Conservation (phyloP, 148 eudicot genomes). For the Camellia lanceoleosa region DNA sequence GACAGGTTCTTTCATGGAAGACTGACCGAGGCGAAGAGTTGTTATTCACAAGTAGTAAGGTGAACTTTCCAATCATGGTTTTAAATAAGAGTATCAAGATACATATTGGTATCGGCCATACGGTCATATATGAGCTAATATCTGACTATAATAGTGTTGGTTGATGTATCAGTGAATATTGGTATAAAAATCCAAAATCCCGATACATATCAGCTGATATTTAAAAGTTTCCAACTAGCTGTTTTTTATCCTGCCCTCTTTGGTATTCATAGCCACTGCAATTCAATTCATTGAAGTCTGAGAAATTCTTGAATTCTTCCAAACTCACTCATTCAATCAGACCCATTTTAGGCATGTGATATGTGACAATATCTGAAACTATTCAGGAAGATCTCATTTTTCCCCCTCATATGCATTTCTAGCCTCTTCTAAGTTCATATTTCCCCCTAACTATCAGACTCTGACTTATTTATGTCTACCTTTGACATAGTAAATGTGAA, state of each 20-base stretch:
- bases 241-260: background rate
- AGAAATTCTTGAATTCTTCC: background rate
- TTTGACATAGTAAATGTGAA: background rate
- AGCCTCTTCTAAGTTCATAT: background rate
- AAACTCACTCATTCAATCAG: background rate
- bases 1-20: constrained; percentile 95
- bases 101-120: too few species aligned
- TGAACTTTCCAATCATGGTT: constrained; percentile 16
- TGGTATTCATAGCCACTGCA: background rate
- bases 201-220: too few species aligned
- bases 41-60: constrained; percentile 84
- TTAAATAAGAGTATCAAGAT: too few species aligned
- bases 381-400: background rate
- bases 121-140: too few species aligned
- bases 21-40: constrained; percentile 79
- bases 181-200: too few species aligned
- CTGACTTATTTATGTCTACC: background rate
- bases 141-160: too few species aligned
- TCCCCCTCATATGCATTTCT: background rate
- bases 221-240: background rate
- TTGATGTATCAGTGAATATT: too few species aligned
- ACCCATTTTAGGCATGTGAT: background rate
- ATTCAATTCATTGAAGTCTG: background rate
- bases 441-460: background rate
- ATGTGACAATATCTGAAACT: background rate